Conservation (phyloP, 345 rosid genomes). For the Triadica sebifera region DNA sequence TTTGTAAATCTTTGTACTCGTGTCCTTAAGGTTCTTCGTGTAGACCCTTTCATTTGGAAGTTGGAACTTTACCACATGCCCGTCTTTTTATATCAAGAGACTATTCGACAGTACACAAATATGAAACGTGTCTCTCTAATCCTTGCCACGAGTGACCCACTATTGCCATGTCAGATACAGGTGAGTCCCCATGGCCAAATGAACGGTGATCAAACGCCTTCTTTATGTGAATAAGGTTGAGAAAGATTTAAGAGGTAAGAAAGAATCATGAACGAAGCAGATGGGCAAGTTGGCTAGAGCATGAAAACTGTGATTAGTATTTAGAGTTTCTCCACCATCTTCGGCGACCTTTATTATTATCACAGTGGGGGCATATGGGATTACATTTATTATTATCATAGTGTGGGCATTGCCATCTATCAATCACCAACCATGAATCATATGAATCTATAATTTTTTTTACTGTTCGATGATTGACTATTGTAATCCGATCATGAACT, state of each 20-base stretch:
- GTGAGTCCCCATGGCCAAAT: neutral
- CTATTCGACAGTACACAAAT: too few relatives aligned
- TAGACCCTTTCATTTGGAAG: neutral
- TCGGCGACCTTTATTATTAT: too few relatives aligned
- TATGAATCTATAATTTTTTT: too few relatives aligned
- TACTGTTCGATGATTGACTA: too few relatives aligned
- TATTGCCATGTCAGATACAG: neutral
- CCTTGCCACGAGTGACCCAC: too few relatives aligned
- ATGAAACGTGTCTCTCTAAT: neutral
- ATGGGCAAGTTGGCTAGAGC: neutral
- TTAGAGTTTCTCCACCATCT: neutral
- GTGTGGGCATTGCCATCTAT: too few relatives aligned
- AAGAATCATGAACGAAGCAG: neutral
- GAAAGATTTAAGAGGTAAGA: neutral
- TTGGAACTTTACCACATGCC: neutral
- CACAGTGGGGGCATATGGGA: too few relatives aligned
- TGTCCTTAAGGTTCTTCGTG: neutral
- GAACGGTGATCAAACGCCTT: too few relatives aligned
- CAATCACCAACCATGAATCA: too few relatives aligned
- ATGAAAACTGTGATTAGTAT: constrained; percentile 5
- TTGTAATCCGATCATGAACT: too few relatives aligned
- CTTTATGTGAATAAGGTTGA: too few relatives aligned
- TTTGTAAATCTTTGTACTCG: neutral
- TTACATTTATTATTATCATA: too few relatives aligned
- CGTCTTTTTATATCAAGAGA: neutral